Percentiles rank a stretch among this genome's conserved stretches.
Evolutionary conservation across 495 filamentous ascomycete species (phyloP).

Genomic region (Hyaloscypha finlandica): DNA sequence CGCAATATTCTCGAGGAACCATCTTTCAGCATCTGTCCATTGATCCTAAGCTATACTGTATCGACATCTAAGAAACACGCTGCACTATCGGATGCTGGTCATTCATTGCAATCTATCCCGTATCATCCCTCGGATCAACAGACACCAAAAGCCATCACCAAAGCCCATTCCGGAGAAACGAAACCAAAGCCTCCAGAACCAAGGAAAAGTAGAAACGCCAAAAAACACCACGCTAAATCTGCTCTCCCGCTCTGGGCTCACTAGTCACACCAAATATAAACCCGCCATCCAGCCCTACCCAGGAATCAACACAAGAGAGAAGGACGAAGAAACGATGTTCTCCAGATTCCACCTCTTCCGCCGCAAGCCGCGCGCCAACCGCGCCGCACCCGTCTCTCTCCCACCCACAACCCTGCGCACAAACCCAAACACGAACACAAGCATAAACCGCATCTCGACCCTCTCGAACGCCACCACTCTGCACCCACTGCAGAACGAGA

Average conservation of each 20-base stretch:
- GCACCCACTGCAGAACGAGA: neutral
- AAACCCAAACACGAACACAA: neutral
- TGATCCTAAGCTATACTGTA: too few species aligned
- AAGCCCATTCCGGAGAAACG: neutral
- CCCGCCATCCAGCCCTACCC: neutral
- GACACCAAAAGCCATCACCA: neutral
- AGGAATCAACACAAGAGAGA: neutral
- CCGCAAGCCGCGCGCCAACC: neutral
- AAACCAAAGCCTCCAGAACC: neutral
- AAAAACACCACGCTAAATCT: slow-evolving; percentile 3
- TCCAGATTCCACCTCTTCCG: neutral
- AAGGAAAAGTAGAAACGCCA: neutral
- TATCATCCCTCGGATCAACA: neutral
- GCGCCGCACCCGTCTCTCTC: neutral
- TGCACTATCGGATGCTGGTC: too few species aligned
- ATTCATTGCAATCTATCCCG: too few species aligned
- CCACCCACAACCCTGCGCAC: neutral
- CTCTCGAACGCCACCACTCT: neutral
- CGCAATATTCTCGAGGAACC: too few species aligned
- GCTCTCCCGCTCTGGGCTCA: neutral
- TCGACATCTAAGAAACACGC: too few species aligned
- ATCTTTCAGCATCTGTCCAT: too few species aligned
- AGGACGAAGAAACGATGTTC: neutral
- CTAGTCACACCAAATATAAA: neutral
- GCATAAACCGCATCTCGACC: neutral